Evolutionary conservation across 116 monocot genomes (phyloP).

Genomic region (Cymodocea nodosa): DNA sequence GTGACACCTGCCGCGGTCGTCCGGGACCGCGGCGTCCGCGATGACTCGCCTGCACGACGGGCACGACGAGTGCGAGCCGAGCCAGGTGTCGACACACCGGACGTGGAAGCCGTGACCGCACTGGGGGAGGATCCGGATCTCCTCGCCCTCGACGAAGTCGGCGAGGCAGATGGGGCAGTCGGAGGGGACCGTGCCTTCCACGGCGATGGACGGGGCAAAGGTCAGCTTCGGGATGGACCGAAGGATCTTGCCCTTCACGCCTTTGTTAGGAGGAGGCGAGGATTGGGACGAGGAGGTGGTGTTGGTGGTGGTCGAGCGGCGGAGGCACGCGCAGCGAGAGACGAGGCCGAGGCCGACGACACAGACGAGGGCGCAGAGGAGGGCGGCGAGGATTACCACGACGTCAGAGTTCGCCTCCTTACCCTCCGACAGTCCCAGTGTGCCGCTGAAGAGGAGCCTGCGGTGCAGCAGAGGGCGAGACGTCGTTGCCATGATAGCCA

Average conservation of each 20-base stretch:
- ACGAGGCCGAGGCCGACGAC: conserved; percentile 14
- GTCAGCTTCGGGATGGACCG: conserved; percentile 5
- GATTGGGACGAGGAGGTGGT: background rate
- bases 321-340: conserved; percentile 13
- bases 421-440: no score
- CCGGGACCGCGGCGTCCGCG: no score
- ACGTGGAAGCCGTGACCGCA: conserved; percentile 18
- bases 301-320: background rate
- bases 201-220: background rate
- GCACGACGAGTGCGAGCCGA: conserved; percentile 16
- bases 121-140: conserved; percentile 15
- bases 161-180: conserved; percentile 21
- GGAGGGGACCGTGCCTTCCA: background rate
- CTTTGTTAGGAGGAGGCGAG: background rate
- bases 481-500: no score
- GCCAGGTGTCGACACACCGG: conserved; percentile 12
- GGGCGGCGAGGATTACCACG: conserved; percentile 19
- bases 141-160: conserved; percentile 15
- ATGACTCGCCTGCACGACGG: conserved; percentile 12
- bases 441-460: no score
- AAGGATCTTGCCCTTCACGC: conserved; percentile 4
- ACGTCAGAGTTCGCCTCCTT: conserved; percentile 11
- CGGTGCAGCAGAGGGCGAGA: no score
- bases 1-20: background rate
- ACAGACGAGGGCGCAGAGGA: conserved; percentile 22